Evolutionary conservation across 2,329 filamentous ascomycete species (phyloP).

Genomic region (Cladosporium sp.): DNA sequence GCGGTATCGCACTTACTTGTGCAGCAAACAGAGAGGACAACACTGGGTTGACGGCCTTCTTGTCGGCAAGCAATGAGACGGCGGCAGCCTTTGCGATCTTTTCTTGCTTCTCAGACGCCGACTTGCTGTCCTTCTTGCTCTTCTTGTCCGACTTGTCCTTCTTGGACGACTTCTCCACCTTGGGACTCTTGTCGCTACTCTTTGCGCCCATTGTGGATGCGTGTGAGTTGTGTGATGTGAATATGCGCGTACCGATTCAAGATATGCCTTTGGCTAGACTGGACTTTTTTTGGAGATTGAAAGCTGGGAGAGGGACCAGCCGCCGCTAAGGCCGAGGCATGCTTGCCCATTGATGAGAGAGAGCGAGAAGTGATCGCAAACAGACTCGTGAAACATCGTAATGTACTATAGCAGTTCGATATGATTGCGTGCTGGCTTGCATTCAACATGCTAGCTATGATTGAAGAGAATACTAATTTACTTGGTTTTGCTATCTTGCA

Average conservation of each 20-base stretch:
- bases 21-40: slow-evolving; percentile 47
- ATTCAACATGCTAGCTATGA: too few species aligned
- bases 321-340: background rate
- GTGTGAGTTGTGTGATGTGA: background rate
- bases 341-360: too few species aligned
- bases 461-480: too few species aligned
- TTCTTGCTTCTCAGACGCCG: slow-evolving; percentile 9
- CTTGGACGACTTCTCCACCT: slow-evolving; percentile 14
- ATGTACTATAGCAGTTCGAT: too few species aligned
- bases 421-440: too few species aligned
- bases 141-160: slow-evolving; percentile 15
- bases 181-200: slow-evolving; percentile 4
- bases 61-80: slow-evolving; percentile 28
- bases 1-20: slow-evolving; percentile 15
- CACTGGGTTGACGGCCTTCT: slow-evolving; percentile 39
- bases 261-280: background rate
- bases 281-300: background rate
- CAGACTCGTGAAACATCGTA: too few species aligned
- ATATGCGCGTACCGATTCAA: background rate
- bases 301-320: background rate
- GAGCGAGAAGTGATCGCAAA: too few species aligned
- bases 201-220: slow-evolving; percentile 4
- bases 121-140: slow-evolving; percentile 19
- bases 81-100: slow-evolving; percentile 14
- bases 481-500: too few species aligned